Conservation (phyloP, 208 protist genomes). For the Leishmania tropica region DNA sequence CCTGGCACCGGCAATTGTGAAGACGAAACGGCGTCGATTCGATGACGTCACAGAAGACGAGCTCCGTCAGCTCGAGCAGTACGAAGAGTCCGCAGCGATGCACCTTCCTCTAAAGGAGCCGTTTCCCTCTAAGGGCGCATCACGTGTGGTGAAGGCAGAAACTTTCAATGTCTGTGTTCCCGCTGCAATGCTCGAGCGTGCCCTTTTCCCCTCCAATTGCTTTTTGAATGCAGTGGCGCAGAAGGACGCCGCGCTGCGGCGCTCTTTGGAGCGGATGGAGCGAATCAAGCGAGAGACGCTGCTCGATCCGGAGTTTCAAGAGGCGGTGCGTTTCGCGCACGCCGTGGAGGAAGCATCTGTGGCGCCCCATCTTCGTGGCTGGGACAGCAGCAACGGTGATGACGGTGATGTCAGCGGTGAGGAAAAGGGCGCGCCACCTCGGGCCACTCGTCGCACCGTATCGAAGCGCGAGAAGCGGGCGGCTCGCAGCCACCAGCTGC, state of each 20-base stretch:
- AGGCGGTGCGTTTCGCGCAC: slow-evolving; percentile 61
- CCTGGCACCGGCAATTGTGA: slow-evolving; percentile 57
- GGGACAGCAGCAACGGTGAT: background rate
- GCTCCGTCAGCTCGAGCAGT: slow-evolving; percentile 55
- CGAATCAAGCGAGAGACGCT: slow-evolving; percentile 74
- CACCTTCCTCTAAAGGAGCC: background rate
- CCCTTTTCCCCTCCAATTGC: slow-evolving; percentile 65
- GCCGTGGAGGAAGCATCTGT: slow-evolving; percentile 51
- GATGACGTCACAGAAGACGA: slow-evolving; percentile 62
- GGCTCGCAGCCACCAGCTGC: slow-evolving; percentile 16
- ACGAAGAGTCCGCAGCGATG: slow-evolving; percentile 50
- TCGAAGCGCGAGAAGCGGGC: slow-evolving; percentile 27
- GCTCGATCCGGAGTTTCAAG: slow-evolving; percentile 78
- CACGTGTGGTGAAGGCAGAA: background rate
- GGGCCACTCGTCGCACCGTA: background rate
- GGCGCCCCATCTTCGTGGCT: slow-evolving; percentile 35
- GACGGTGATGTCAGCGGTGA: background rate
- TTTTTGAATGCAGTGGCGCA: slow-evolving; percentile 62
- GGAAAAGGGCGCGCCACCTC: background rate
- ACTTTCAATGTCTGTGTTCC: slow-evolving; percentile 11
- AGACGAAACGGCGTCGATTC: slow-evolving; percentile 50
- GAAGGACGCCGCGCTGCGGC: slow-evolving; percentile 40
- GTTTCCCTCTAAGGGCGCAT: background rate
- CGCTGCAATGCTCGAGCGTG: slow-evolving; percentile 53
- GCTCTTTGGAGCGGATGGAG: slow-evolving; percentile 63